phyloP scores from a whole-genome alignment of 1,284 basidiomycete genomes.

The Leucoagaricus sp. region DNA sequence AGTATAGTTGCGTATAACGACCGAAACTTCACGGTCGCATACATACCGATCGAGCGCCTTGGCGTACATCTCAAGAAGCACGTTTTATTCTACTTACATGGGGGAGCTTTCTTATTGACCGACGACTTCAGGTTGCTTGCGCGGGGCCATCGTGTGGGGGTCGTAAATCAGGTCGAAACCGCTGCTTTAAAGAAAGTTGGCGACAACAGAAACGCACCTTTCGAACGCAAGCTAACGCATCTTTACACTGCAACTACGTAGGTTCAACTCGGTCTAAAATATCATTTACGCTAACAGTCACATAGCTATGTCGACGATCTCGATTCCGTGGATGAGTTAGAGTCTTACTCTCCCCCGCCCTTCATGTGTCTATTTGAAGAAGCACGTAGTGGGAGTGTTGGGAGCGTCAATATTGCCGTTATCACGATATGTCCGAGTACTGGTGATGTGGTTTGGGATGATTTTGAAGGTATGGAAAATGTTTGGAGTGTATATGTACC shows the following conservation, averaged over 20 bases:
- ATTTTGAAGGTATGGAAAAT: constrained; percentile 67
- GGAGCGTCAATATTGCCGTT: constrained; percentile 65
- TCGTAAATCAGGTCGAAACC: constrained; percentile 93
- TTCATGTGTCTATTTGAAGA: constrained; percentile 79
- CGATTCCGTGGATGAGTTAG: constrained; percentile 66
- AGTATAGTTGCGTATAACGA: constrained; percentile 80
- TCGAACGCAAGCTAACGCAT: constrained; percentile 79
- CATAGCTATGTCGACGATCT: constrained; percentile 74
- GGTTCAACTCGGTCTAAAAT: constrained; percentile 30
- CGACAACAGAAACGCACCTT: constrained; percentile 81
- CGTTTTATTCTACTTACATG: constrained; percentile 21
- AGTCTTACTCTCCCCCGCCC: constrained; percentile 54
- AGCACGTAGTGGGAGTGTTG: constrained; percentile 39
- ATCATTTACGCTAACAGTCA: constrained; percentile 7
- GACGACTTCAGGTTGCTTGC: constrained; percentile 67
- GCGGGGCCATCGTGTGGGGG: constrained; percentile 87
- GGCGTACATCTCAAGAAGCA: constrained; percentile 90
- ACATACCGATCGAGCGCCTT: constrained; percentile 80
- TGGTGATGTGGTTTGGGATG: constrained; percentile 91
- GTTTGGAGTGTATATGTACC: background rate
- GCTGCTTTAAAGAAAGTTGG: constrained; percentile 93
- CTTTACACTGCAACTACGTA: constrained; percentile 91
- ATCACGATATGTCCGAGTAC: constrained; percentile 85
- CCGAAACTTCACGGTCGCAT: constrained; percentile 83
- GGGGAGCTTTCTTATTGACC: background rate